Evolutionary conservation across 202 grass and related monocot genomes (phyloP).

Genomic region (Setaria italica): DNA sequence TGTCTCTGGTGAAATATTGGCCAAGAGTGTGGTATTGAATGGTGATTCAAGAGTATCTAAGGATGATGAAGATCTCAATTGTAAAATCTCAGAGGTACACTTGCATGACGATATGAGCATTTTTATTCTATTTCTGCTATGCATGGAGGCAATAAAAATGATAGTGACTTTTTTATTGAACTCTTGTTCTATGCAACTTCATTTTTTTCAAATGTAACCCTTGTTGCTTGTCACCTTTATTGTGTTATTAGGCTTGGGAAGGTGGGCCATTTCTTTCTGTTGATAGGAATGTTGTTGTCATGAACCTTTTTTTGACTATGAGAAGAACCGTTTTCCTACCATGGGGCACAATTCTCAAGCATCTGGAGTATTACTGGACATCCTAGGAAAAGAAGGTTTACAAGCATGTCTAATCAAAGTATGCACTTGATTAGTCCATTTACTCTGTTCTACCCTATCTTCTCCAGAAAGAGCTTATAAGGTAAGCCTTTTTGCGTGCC

Average conservation of each 20-base stretch:
- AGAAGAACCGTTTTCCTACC: background rate
- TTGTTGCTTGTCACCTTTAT: background rate
- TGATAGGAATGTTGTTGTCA: background rate
- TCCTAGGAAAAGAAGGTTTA: background rate
- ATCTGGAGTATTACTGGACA: background rate
- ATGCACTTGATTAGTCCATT: background rate
- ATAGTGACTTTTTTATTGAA: background rate
- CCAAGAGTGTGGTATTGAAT: background rate
- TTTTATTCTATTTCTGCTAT: background rate
- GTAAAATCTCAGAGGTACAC: background rate
- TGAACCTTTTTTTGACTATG: background rate
- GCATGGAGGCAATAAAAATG: background rate
- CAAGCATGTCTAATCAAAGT: background rate
- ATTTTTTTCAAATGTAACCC: background rate
- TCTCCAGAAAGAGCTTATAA: background rate
- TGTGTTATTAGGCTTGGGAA: background rate
- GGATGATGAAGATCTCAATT: background rate
- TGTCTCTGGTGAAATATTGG: background rate
- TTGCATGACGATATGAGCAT: background rate
- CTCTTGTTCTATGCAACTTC: background rate
- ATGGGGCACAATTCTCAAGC: background rate
- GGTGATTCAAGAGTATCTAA: background rate
- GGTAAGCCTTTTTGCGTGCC: background rate
- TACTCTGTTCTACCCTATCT: background rate
- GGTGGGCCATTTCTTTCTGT: background rate